phyloP scores from a whole-genome alignment of 2,329 filamentous ascomycete species.

The Exophiala phaeomuriformis region DNA sequence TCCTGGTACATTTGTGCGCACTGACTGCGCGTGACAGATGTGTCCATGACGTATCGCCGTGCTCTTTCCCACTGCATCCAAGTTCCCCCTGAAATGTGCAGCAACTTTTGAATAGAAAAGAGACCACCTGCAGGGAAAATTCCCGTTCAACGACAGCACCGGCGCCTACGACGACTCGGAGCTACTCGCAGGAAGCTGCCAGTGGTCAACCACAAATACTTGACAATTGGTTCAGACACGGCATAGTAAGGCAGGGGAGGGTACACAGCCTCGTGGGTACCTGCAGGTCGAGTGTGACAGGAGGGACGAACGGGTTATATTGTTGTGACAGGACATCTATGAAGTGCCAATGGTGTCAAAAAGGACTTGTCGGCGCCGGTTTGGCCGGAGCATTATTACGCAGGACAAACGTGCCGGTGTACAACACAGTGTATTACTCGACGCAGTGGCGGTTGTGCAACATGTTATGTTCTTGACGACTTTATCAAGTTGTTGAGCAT shows the following conservation, averaged over 20 bases:
- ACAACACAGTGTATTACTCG: too few relatives aligned
- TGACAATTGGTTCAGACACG: not conserved
- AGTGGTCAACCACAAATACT: too few relatives aligned
- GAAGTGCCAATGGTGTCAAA: not conserved
- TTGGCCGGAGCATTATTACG: not conserved
- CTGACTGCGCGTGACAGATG: not conserved
- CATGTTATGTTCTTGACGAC: too few relatives aligned
- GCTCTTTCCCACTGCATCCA: not conserved
- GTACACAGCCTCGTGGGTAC: slow-evolving; percentile 1
- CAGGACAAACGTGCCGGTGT: too few relatives aligned
- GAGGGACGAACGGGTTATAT: not conserved
- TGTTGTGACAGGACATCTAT: not conserved
- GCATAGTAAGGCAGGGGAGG: not conserved
- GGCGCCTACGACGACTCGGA: too few relatives aligned
- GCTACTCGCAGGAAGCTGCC: too few relatives aligned
- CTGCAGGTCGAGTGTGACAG: not conserved
- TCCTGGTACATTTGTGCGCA: not conserved
- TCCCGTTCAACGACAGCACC: too few relatives aligned
- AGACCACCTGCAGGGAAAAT: too few relatives aligned
- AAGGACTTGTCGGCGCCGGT: not conserved
- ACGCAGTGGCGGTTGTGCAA: too few relatives aligned
- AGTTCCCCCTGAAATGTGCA: not conserved
- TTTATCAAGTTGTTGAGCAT: too few relatives aligned
- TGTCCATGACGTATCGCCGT: not conserved
- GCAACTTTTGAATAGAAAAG: too few relatives aligned